Conservation (phyloP, 805 yeast species). For the Cyberlindnera euphorbiiphila region DNA sequence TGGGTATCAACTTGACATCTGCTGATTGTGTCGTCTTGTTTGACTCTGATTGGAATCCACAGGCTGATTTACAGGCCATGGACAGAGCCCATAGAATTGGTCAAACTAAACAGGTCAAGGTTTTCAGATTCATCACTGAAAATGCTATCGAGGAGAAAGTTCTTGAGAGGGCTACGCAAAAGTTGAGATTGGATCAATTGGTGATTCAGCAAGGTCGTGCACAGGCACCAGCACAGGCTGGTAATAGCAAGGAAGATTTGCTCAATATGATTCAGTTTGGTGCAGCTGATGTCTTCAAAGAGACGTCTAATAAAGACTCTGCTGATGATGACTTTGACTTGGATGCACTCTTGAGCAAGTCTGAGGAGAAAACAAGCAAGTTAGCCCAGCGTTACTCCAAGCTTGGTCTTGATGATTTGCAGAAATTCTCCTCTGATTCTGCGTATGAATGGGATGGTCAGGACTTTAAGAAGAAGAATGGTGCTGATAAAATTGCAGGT, state of each 20-base stretch:
- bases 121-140: conserved; percentile 72
- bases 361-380: conserved; percentile 61
- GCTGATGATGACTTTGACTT: conserved; percentile 50
- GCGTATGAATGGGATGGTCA: conserved; percentile 90
- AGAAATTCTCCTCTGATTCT: conserved; percentile 66
- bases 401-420: conserved; percentile 72
- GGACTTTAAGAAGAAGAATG: conserved; percentile 63
- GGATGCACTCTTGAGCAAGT: conserved; percentile 54
- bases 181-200: conserved; percentile 71
- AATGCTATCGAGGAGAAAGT: conserved; percentile 83
- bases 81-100: conserved; percentile 89
- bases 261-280: conserved; percentile 82
- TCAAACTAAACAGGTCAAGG: conserved; percentile 79
- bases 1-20: conserved; percentile 78
- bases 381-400: conserved; percentile 60
- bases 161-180: conserved; percentile 77
- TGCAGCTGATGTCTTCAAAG: conserved; percentile 56
- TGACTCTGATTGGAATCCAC: conserved; percentile 89
- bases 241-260: conserved; percentile 63
- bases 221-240: conserved; percentile 28
- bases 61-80: conserved; percentile 86
- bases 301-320: conserved; percentile 28
- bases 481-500: conserved; percentile 41
- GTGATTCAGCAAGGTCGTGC: conserved; percentile 75
- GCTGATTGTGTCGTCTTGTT: conserved; percentile 74